phyloP scores from a whole-genome alignment of 2,329 filamentous ascomycete genomes.

The Exserohilum turcica region DNA sequence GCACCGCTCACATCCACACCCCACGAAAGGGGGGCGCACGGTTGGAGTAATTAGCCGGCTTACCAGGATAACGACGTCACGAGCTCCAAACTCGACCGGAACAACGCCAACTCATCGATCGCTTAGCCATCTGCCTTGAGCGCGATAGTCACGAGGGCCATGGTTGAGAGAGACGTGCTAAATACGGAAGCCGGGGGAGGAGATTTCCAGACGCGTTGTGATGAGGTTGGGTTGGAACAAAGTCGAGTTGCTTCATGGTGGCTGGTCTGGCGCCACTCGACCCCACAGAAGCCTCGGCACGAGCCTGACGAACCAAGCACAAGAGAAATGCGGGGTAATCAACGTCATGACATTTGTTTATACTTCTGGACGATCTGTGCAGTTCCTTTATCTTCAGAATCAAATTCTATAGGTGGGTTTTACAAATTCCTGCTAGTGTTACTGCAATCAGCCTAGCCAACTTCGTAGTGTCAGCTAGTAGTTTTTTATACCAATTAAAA shows the following conservation, averaged over 20 bases:
- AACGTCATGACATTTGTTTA: conserved; percentile 1
- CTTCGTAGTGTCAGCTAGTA: no score
- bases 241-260: background rate
- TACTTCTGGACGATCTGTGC: background rate
- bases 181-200: no score
- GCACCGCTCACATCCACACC: background rate
- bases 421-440: no score
- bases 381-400: no score
- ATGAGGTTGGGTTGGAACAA: no score
- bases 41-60: conserved; percentile 6
- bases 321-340: conserved; percentile 10
- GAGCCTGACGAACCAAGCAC: background rate
- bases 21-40: background rate
- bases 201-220: no score
- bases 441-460: no score
- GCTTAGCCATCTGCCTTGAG: no score
- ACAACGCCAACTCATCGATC: background rate
- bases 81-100: background rate
- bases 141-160: no score
- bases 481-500: no score
- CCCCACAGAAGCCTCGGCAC: conserved; percentile 1
- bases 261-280: background rate
- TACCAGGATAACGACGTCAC: background rate
- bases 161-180: no score
- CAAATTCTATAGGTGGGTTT: no score